Percentiles rank a stretch among this genome's conserved stretches.
phyloP scores from a whole-genome alignment of 192 early-diverging fungal genomes.

The Coemansia sp. region DNA sequence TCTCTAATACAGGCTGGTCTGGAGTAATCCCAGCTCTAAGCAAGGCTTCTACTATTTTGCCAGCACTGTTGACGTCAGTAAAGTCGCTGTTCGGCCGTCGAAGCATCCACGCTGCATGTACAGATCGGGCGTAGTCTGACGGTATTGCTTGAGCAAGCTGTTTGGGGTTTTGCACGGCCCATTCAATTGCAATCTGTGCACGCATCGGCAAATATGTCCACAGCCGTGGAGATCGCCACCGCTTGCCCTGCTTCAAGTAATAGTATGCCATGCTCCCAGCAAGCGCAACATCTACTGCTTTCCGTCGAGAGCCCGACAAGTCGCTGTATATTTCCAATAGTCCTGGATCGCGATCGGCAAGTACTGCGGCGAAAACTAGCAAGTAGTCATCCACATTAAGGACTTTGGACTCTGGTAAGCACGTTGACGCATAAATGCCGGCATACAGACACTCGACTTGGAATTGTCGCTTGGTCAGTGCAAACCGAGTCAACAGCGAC shows the following conservation, averaged over 20 bases:
- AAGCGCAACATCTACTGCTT: slow-evolving; percentile 14
- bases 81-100: slow-evolving; percentile 20
- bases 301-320: slow-evolving; percentile 4
- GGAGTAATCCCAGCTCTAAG: slow-evolving; percentile 8
- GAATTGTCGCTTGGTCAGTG: slow-evolving; percentile 25
- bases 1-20: slow-evolving; percentile 13
- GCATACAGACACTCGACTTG: slow-evolving; percentile 25
- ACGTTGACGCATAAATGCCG: slow-evolving; percentile 17
- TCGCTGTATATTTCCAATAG: slow-evolving; percentile 15
- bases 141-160: neutral
- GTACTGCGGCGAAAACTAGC: slow-evolving; percentile 20
- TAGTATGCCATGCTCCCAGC: slow-evolving; percentile 10
- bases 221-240: neutral
- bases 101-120: slow-evolving; percentile 35
- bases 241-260: slow-evolving; percentile 5
- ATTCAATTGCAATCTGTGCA: neutral
- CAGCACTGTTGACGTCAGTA: slow-evolving; percentile 6
- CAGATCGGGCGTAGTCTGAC: neutral
- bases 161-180: neutral
- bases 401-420: neutral
- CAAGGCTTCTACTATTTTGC: neutral
- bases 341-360: slow-evolving; percentile 20
- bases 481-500: slow-evolving; percentile 25
- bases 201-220: neutral
- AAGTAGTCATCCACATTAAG: neutral